Conservation (phyloP, 257 asterid species). For the Craterostigma plantagineum region DNA sequence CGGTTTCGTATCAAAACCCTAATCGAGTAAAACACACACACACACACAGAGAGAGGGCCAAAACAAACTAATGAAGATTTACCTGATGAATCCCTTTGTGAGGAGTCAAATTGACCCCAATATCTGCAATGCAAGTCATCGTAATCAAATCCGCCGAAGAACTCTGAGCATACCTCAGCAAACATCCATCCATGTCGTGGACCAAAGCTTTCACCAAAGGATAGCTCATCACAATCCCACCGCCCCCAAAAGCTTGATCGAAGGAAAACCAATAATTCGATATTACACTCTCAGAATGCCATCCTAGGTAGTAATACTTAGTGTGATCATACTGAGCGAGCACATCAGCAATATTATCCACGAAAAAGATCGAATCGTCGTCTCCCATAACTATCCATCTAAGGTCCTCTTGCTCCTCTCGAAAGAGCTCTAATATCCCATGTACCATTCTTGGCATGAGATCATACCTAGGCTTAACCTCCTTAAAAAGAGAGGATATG, state of each 20-base stretch:
- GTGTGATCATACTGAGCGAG: conserved; percentile 28
- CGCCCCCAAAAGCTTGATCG: conserved; percentile 50
- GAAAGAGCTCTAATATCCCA: conserved; percentile 26
- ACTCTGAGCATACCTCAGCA: conserved; percentile 22
- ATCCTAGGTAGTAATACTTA: conserved; percentile 31
- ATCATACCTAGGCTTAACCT: conserved; percentile 16
- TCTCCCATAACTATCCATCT: conserved; percentile 62
- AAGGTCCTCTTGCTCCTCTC: conserved; percentile 21
- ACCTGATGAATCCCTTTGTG: conserved; percentile 58
- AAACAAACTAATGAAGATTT: background rate
- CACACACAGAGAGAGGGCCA: too few relatives aligned
- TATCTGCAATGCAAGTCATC: conserved; percentile 45
- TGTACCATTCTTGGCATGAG: conserved; percentile 42
- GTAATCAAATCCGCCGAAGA: conserved; percentile 29
- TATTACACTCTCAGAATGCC: conserved; percentile 37
- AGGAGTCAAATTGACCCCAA: conserved; percentile 39
- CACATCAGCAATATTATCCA: conserved; percentile 38
- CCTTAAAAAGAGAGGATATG: conserved; percentile 10
- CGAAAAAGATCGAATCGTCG: conserved; percentile 35
- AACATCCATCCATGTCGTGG: conserved; percentile 29
- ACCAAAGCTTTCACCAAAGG: conserved; percentile 34
- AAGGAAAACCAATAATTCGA: conserved; percentile 39
- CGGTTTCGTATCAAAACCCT: too few relatives aligned
- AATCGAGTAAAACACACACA: too few relatives aligned
- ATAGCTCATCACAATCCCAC: conserved; percentile 40